Base-by-base conservation (phyloP, 352 stramenopile genomes). In the Globisporangium viniferum region DNA sequence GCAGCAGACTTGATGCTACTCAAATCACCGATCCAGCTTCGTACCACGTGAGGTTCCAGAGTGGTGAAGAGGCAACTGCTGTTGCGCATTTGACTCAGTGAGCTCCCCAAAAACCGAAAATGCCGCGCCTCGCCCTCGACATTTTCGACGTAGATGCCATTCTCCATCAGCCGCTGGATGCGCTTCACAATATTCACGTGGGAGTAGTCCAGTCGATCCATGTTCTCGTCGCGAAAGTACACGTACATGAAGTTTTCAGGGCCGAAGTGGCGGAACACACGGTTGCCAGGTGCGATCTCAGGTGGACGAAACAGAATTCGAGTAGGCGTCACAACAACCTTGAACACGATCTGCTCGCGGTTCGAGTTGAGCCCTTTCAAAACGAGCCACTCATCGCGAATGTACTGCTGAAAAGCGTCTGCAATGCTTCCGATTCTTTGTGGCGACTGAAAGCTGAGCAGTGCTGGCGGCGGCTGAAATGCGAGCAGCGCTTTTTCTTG, bases 191-290 rank as follows among this genome's bases (percentile, higher is more conserved):
- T 76, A 2, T 56, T 61, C 12, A 20, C 8, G 44, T 84, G 74
- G 0, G 71, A 75, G 65, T 88, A 91, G 14, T 94, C 82, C 39
- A 92, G 69, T 12, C 82, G 78, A 58, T 92, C 82, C 64, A 82
- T 85, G 46, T 89, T 91, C 66, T 94, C 86, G 66, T 94, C 86
- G 9, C 86, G 84, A 41, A 94, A 94, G 64, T 94, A 90, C 36
- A 92, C 82, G 49, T 91, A 90, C 73, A 94, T 82, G 54, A 94
- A 94, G n/a, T 94, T 84, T 14, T 85, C 67, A 0, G 86, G 73
- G 2, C 79, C 81, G 69, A 86, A 92, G 33, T 87, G 73, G 0
- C 86, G 84, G 57, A 91, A 92, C 5, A 94, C 81, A 0, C 84
- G 86, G 71, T 94, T 94, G 7, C 62, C 67, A 31, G 84, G 78